phyloP scores from a whole-genome alignment of 495 filamentous ascomycete genomes.

The Gamarada debralockiae region DNA sequence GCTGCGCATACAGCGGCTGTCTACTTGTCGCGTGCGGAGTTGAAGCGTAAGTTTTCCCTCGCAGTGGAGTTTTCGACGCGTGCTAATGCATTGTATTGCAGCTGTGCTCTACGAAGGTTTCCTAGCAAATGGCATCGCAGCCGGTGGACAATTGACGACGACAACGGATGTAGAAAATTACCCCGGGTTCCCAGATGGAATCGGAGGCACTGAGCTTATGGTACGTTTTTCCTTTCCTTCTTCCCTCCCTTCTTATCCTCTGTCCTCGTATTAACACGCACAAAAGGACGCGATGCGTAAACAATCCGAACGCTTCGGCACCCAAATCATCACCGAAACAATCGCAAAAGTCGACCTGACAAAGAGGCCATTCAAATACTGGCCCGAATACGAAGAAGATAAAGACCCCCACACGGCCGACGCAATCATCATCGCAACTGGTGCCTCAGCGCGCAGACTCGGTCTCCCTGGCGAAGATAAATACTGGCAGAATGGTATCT shows the following conservation, averaged over 20 bases:
- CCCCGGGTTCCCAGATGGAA: conserved; percentile 86
- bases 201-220: conserved; percentile 86
- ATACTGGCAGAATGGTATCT: conserved; percentile 97
- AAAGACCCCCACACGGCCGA: conserved; percentile 76
- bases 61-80: conserved; percentile 17
- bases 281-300: conserved; percentile 79
- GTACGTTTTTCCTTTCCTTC: conserved; percentile 32
- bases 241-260: background rate
- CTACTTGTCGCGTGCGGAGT: conserved; percentile 90
- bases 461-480: conserved; percentile 69
- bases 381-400: conserved; percentile 76
- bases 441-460: conserved; percentile 82
- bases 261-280: conserved; percentile 16
- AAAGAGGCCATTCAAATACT: conserved; percentile 84
- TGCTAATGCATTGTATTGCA: conserved; percentile 9
- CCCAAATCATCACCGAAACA: conserved; percentile 87
- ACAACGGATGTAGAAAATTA: conserved; percentile 99
- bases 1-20: conserved; percentile 96
- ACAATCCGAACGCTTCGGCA: conserved; percentile 89
- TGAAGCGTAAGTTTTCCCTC: conserved; percentile 51
- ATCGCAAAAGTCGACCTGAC: conserved; percentile 85
- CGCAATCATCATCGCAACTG: conserved; percentile 89
- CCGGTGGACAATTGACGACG: conserved; percentile 94
- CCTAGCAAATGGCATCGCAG: conserved; percentile 93
- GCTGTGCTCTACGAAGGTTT: conserved; percentile 94